Evolutionary conservation across 139 green algal species (phyloP).

Genomic region (Chlamydomonas sp.): DNA sequence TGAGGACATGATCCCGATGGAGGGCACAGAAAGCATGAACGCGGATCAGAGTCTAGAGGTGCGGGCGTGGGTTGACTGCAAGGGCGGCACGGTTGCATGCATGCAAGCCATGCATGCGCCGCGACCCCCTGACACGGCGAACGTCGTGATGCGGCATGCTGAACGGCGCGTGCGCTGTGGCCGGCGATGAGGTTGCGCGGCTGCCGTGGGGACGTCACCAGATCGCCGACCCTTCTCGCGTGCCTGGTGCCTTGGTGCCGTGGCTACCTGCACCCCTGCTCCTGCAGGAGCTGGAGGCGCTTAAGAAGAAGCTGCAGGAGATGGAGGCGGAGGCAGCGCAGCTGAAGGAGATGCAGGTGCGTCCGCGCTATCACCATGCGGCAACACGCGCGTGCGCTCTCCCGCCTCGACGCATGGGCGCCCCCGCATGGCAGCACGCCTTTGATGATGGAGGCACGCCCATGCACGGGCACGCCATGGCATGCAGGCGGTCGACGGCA

Average conservation of each 20-base stretch:
- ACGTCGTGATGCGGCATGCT: too few species aligned
- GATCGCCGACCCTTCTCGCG: background rate
- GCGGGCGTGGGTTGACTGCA: too few species aligned
- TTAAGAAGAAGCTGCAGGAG: conserved; percentile 80
- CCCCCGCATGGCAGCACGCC: too few species aligned
- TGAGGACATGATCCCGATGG: conserved; percentile 9
- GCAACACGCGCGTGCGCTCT: too few species aligned
- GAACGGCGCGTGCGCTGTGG: too few species aligned
- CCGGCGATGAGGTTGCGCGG: background rate
- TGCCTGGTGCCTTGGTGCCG: background rate
- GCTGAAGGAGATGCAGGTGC: conserved; percentile 69
- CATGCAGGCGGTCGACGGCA: too few species aligned
- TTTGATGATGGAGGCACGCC: too few species aligned
- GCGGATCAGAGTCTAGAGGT: conserved; percentile 9
- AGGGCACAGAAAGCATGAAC: background rate
- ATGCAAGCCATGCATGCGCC: background rate
- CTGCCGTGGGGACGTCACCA: background rate
- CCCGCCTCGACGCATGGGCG: too few species aligned
- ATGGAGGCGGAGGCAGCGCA: conserved; percentile 88
- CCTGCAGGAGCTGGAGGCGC: conserved; percentile 75
- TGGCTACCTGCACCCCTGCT: background rate
- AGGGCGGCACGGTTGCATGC: background rate
- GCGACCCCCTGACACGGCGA: too few species aligned
- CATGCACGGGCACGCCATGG: too few species aligned
- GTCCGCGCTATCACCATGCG: background rate